These are phyloP conservation scores for Beta macrorhiza DNA, from an alignment of 179 eudicot species.

Conservation along the genomic window DNA sequence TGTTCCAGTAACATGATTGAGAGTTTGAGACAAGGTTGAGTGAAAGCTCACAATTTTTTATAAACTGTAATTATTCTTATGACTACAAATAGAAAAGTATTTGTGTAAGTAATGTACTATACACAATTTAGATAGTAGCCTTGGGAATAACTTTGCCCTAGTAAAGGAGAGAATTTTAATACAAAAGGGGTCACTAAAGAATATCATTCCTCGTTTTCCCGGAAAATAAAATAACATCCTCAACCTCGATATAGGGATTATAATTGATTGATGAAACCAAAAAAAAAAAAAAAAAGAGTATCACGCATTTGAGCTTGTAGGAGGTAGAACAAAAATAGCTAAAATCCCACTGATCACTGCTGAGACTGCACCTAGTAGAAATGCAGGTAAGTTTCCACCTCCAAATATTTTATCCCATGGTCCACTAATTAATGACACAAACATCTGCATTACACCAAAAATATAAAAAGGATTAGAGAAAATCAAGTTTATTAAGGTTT, in stretches of 20 bases:
- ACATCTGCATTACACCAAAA: slow-evolving; percentile 35
- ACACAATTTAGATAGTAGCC: slow-evolving; percentile 28
- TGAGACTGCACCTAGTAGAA: slow-evolving; percentile 43
- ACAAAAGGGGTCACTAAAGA: background rate
- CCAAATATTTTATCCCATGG: slow-evolving; percentile 52
- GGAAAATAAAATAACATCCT: background rate
- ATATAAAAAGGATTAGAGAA: no score
- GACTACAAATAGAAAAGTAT: background rate
- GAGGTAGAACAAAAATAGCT: slow-evolving; percentile 43
- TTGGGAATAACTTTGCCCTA: slow-evolving; percentile 20
- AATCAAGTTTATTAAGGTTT: background rate
- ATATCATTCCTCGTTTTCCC: background rate
- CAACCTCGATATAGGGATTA: background rate
- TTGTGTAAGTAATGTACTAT: slow-evolving; percentile 19
- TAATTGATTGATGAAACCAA: background rate
- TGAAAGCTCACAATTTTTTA: background rate
- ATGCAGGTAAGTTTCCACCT: slow-evolving; percentile 63
- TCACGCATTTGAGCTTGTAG: slow-evolving; percentile 32
- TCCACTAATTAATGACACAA: slow-evolving; percentile 49
- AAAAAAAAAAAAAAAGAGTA: background rate
- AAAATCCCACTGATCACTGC: slow-evolving; percentile 40
- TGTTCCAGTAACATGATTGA: no score
- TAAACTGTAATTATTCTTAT: no score
- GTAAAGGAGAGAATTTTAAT: slow-evolving; percentile 5
- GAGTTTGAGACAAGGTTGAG: no score